Conservation (phyloP, 1,284 basidiomycete genomes). For the Melampsora allii-populina region DNA sequence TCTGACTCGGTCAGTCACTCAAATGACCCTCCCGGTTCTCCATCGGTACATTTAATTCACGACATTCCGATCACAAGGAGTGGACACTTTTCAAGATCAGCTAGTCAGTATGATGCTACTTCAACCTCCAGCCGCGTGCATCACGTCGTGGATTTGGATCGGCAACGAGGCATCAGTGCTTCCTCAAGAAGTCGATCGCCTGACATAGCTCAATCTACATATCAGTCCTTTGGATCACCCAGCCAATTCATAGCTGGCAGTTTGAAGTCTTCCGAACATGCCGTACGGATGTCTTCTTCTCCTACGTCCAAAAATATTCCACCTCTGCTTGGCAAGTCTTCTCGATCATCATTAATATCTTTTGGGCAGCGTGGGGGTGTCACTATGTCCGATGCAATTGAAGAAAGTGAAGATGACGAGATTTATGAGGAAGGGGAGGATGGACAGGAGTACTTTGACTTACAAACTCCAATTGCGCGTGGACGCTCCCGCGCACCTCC, state of each 20-base stretch:
- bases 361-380: slow-evolving; percentile 3
- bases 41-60: background rate
- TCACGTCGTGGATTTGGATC: background rate
- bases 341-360: background rate
- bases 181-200: background rate
- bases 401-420: slow-evolving; percentile 48
- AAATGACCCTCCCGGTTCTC: background rate
- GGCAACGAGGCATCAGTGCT: background rate
- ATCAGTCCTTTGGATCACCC: slow-evolving; percentile 42
- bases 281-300: background rate
- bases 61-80: background rate
- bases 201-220: slow-evolving; percentile 23
- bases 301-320: background rate
- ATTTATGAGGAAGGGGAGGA: slow-evolving; percentile 47
- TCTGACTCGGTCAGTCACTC: slow-evolving; percentile 25
- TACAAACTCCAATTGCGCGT: background rate
- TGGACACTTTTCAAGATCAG: background rate
- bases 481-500: background rate
- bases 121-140: background rate
- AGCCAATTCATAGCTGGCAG: slow-evolving; percentile 18
- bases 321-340: background rate
- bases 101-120: background rate
- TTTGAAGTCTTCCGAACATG: slow-evolving; percentile 3
- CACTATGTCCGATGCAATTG: slow-evolving; percentile 11
- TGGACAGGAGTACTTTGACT: slow-evolving; percentile 42